These are phyloP conservation scores for Zopfochytrium polystomum DNA, from an alignment of 371 early-diverging fungal genomes.

Conservation along the genomic window DNA sequence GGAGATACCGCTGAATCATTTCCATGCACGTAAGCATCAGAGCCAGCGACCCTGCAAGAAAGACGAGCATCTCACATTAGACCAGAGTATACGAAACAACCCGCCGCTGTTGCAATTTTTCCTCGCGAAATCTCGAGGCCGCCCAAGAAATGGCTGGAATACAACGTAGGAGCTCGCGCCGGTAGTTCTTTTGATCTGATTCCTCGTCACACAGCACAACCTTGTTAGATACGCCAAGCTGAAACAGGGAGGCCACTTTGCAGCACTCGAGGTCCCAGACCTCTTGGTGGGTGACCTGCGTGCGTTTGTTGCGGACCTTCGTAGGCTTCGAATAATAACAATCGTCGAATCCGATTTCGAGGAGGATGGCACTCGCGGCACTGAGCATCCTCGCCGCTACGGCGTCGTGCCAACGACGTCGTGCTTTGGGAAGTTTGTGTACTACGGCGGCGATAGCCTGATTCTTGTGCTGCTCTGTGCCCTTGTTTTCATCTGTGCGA, in stretches of 20 bases:
- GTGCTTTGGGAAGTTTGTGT: no score
- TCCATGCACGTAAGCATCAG: constrained; percentile 26
- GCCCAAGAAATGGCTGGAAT: constrained; percentile 60
- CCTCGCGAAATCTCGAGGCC: constrained; percentile 59
- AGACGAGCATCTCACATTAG: no score
- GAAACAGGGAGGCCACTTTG: constrained; percentile 65
- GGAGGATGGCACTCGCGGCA: no score
- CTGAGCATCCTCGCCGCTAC: no score
- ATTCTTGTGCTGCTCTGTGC: no score
- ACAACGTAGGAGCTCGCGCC: constrained; percentile 40
- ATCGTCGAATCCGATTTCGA: no score
- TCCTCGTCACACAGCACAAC: constrained; percentile 37
- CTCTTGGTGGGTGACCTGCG: constrained; percentile 43
- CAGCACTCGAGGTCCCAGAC: constrained; percentile 59
- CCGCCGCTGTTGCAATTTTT: constrained; percentile 59
- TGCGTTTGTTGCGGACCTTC: no score
- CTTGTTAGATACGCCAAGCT: constrained; percentile 39
- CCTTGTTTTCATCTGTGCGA: no score
- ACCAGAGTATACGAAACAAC: constrained; percentile 23
- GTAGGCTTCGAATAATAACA: no score
- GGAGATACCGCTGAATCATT: constrained; percentile 25
- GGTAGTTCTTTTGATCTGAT: background rate
- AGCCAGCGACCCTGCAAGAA: no score
- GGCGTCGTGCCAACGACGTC: no score
- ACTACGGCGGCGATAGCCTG: no score